Conservation (phyloP, 192 early-diverging fungal genomes). For the Backusella australiensis region DNA sequence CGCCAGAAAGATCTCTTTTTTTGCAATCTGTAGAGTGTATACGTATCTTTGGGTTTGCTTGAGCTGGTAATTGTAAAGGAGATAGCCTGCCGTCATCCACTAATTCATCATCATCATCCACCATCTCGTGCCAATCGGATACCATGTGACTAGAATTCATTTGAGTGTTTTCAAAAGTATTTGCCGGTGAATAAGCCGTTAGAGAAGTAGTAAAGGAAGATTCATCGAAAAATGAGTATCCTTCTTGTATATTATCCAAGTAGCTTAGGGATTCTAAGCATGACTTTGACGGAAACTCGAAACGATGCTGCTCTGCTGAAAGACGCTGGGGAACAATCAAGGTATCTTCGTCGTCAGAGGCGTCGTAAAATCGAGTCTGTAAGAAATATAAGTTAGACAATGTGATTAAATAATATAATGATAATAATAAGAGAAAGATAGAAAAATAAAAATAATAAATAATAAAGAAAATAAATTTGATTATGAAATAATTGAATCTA, state of each 20-base stretch:
- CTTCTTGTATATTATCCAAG: constrained; percentile 9
- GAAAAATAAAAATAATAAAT: background rate
- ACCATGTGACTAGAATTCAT: background rate
- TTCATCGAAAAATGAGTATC: constrained; percentile 21
- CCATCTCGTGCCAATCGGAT: constrained; percentile 11
- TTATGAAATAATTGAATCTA: constrained; percentile 1
- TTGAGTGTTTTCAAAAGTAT: constrained; percentile 3
- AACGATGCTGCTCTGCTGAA: background rate
- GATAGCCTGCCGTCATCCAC: constrained; percentile 18
- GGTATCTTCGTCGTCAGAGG: background rate
- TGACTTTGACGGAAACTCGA: constrained; percentile 14
- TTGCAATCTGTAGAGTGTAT: background rate
- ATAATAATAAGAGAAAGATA: constrained; percentile 3
- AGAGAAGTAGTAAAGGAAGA: constrained; percentile 9
- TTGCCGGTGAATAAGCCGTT: constrained; percentile 7
- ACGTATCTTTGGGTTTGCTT: constrained; percentile 4
- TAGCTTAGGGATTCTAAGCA: constrained; percentile 9
- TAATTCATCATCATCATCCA: background rate
- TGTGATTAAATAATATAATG: background rate
- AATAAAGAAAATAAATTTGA: background rate
- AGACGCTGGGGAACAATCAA: background rate
- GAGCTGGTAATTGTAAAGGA: constrained; percentile 28
- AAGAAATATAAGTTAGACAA: background rate
- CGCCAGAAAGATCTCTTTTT: constrained; percentile 12
- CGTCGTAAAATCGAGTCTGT: constrained; percentile 15